Evolutionary conservation across 2,329 filamentous ascomycete species (phyloP).

Genomic region (Aspergillus quadrilineatus): DNA sequence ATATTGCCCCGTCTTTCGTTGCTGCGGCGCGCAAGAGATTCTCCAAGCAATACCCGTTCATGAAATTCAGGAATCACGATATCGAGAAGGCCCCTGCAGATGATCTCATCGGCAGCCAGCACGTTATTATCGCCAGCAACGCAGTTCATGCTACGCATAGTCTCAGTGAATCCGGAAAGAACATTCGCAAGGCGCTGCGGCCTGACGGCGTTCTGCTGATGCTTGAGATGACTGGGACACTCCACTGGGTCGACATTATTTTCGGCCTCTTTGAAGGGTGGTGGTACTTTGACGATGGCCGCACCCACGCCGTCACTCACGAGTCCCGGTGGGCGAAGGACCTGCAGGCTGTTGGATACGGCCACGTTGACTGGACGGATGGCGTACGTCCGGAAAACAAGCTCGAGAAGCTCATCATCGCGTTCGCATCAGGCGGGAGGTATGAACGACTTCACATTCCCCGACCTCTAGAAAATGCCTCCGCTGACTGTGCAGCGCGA

Average conservation of each 20-base stretch:
- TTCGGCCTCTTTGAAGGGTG: conserved; percentile 40
- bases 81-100: conserved; percentile 29
- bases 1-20: conserved; percentile 39
- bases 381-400: conserved; percentile 13
- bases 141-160: conserved; percentile 38
- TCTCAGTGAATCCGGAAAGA: conserved; percentile 24
- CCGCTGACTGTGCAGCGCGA: conserved; percentile 12
- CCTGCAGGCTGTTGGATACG: conserved; percentile 31
- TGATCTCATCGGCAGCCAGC: conserved; percentile 24
- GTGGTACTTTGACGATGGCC: conserved; percentile 43
- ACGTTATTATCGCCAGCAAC: conserved; percentile 39
- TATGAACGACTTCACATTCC: background rate
- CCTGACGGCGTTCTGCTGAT: conserved; percentile 33
- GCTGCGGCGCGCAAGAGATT: conserved; percentile 33
- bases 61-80: conserved; percentile 29
- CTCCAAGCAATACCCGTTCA: conserved; percentile 24
- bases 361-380: conserved; percentile 37
- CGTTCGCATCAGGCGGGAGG: too few relatives aligned
- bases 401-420: too few relatives aligned
- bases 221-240: conserved; percentile 32
- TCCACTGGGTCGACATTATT: conserved; percentile 33
- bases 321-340: conserved; percentile 26
- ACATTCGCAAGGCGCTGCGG: conserved; percentile 29
- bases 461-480: background rate
- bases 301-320: conserved; percentile 31